These are phyloP conservation scores for Daldinia loculata DNA, from an alignment of 495 filamentous ascomycete genomes.

Conservation along the genomic window DNA sequence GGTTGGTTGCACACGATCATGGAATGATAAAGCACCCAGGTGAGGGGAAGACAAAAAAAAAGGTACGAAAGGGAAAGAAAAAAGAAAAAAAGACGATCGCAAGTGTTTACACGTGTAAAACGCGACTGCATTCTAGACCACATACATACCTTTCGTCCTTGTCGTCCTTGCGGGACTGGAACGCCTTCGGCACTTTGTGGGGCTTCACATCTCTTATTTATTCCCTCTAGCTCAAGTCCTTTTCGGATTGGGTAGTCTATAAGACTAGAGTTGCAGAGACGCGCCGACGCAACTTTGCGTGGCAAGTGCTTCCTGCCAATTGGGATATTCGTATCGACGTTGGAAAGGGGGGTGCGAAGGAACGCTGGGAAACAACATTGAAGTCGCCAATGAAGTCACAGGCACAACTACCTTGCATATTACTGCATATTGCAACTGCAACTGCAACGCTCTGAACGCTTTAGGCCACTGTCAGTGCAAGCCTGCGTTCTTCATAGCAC, in stretches of 20 bases:
- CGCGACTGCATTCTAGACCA: constrained; percentile 9
- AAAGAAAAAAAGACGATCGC: constrained; percentile 7
- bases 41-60: constrained; percentile 3
- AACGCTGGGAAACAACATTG: constrained; percentile 2
- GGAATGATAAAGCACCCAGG: neutral
- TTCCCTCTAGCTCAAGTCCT: constrained; percentile 5
- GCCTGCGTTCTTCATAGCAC: constrained; percentile 18
- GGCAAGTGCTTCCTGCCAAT: constrained; percentile 34
- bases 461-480: constrained; percentile 33
- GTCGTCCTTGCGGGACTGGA: neutral
- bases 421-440: constrained; percentile 26
- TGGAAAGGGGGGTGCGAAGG: constrained; percentile 12
- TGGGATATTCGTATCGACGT: constrained; percentile 17
- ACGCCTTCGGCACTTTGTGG: constrained; percentile 16
- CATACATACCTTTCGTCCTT: neutral
- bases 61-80: neutral
- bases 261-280: constrained; percentile 24
- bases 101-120: constrained; percentile 8
- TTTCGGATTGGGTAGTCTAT: constrained; percentile 25
- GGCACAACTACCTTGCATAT: constrained; percentile 25
- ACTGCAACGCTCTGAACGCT: constrained; percentile 39
- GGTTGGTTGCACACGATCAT: neutral
- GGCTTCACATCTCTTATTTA: constrained; percentile 16
- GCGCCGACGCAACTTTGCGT: constrained; percentile 31
- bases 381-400: constrained; percentile 22